phyloP scores from a whole-genome alignment of 2,329 filamentous ascomycete species.

The Fusarium fujikuroi region DNA sequence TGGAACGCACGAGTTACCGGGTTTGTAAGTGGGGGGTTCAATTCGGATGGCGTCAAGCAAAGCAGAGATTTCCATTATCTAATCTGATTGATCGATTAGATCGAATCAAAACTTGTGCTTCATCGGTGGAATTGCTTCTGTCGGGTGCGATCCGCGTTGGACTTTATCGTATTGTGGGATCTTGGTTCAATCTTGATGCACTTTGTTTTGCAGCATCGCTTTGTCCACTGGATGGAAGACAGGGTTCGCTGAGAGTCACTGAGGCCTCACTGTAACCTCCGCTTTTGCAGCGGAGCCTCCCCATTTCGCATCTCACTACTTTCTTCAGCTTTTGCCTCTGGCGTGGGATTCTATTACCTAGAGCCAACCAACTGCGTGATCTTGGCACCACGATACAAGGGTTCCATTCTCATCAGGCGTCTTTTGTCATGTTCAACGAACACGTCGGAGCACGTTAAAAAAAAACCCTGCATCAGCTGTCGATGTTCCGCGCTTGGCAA shows the following conservation, averaged over 20 bases:
- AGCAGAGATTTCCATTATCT: constrained; percentile 34
- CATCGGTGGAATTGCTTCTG: neutral
- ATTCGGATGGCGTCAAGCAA: neutral
- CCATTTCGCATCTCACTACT: neutral
- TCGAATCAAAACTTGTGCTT: constrained; percentile 4
- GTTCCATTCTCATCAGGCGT: constrained; percentile 3
- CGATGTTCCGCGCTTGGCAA: constrained; percentile 24
- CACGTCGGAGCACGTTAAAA: constrained; percentile 4
- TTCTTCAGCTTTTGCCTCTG: neutral
- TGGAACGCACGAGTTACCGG: constrained; percentile 27
- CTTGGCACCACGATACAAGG: constrained; percentile 1
- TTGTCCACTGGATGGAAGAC: neutral
- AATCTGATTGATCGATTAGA: constrained; percentile 43
- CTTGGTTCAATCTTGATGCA: neutral
- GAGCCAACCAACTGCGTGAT: constrained; percentile 3
- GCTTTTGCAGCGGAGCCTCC: constrained; percentile 14
- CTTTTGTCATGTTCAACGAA: constrained; percentile 1
- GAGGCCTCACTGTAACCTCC: constrained; percentile 19
- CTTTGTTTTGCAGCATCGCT: neutral
- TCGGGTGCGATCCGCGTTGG: neutral
- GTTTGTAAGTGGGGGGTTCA: constrained; percentile 17
- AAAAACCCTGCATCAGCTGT: constrained; percentile 21
- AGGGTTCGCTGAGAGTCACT: neutral
- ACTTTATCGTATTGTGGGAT: neutral
- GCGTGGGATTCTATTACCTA: neutral